phyloP scores from a whole-genome alignment of 2,329 filamentous ascomycete species.

The Trichoderma polysporum region DNA sequence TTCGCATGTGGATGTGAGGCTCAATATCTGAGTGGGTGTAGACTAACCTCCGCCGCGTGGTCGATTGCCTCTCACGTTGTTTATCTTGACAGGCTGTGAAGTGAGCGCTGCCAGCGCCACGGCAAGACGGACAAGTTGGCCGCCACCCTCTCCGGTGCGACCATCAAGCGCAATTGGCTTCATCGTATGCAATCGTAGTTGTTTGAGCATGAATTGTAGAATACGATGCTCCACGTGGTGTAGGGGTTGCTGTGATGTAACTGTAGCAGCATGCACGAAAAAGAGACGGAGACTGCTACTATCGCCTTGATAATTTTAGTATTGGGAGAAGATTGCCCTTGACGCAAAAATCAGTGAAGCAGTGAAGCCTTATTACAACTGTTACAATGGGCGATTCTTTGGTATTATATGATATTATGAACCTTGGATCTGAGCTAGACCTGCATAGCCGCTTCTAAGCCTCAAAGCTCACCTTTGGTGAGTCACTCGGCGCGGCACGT shows the following conservation, averaged over 20 bases:
- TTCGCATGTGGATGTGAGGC: background rate
- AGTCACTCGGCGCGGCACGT: background rate
- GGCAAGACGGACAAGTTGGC: conserved; percentile 59
- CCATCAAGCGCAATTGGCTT: conserved; percentile 54
- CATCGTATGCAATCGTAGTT: conserved; percentile 16
- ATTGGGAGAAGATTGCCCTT: background rate
- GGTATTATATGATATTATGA: background rate
- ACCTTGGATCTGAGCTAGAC: background rate
- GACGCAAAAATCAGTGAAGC: background rate
- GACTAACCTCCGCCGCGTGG: conserved; percentile 31
- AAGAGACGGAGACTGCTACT: background rate
- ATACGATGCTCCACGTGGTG: background rate
- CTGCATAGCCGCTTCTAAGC: conserved; percentile 10
- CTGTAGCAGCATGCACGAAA: background rate
- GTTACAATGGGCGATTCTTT: background rate
- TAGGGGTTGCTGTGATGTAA: background rate
- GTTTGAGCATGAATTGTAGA: background rate
- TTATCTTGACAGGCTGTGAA: conserved; percentile 52
- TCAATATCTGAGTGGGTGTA: background rate
- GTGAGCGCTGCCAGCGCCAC: conserved; percentile 57
- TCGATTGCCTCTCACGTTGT: conserved; percentile 57
- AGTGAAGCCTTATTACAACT: background rate
- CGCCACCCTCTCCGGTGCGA: conserved; percentile 59
- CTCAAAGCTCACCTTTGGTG: background rate
- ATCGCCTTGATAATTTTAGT: background rate